phyloP scores from a whole-genome alignment of 2,329 filamentous ascomycete species.

The Diaporthe sp. region DNA sequence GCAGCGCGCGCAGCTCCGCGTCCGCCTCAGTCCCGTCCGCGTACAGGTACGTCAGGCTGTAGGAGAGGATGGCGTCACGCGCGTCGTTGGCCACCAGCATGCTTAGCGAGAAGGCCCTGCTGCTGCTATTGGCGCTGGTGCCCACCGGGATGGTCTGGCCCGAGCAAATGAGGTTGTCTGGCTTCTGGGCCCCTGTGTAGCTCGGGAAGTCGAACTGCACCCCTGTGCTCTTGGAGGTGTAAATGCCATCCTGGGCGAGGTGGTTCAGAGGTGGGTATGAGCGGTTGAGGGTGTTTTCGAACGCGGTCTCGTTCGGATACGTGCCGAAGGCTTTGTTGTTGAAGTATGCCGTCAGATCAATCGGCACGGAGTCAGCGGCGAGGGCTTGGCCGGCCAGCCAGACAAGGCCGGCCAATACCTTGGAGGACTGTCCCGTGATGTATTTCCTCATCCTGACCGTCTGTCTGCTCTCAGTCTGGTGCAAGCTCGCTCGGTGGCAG shows the following conservation, averaged over 20 bases:
- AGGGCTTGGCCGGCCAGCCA: constrained; percentile 11
- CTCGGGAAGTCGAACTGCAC: constrained; percentile 54
- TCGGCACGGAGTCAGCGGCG: constrained; percentile 39
- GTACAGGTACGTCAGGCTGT: constrained; percentile 55
- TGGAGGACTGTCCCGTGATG: neutral
- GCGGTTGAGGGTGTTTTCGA: constrained; percentile 51
- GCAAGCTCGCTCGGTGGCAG: neutral
- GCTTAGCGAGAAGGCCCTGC: constrained; percentile 45
- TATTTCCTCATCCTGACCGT: neutral
- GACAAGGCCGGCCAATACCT: neutral
- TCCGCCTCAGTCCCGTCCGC: constrained; percentile 51
- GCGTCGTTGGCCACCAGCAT: constrained; percentile 55
- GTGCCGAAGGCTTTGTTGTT: constrained; percentile 61
- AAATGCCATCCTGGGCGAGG: constrained; percentile 41
- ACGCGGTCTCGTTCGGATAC: constrained; percentile 55
- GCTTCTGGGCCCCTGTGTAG: constrained; percentile 46
- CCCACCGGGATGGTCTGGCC: constrained; percentile 50
- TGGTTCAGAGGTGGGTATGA: constrained; percentile 51
- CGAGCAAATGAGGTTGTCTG: constrained; percentile 56
- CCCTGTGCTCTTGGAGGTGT: constrained; percentile 52
- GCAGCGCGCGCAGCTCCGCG: constrained; percentile 54
- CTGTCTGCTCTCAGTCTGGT: neutral
- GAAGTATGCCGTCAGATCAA: constrained; percentile 49
- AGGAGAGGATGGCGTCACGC: constrained; percentile 49
- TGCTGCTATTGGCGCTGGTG: constrained; percentile 34